phyloP scores from a whole-genome alignment of 2,329 filamentous ascomycete genomes.

The Stemphylium beticola region DNA sequence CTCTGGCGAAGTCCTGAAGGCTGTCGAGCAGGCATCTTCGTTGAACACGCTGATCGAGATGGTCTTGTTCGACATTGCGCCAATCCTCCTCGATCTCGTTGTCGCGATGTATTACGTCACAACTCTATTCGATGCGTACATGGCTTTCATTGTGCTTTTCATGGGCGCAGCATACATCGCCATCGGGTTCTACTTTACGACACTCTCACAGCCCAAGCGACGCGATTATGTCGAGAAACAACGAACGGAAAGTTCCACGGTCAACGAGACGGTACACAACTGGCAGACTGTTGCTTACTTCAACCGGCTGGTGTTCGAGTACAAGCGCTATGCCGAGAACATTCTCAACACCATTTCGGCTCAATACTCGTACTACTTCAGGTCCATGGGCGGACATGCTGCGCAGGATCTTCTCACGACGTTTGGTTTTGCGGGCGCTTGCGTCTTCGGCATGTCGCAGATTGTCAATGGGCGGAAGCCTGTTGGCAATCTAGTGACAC shows the following conservation, averaged over 20 bases:
- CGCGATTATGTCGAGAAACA: constrained; percentile 52
- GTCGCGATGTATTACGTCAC: constrained; percentile 68
- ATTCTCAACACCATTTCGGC: constrained; percentile 48
- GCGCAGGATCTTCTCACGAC: constrained; percentile 57
- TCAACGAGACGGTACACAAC: constrained; percentile 65
- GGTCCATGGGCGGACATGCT: constrained; percentile 43
- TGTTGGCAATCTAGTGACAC: constrained; percentile 67
- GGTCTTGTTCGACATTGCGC: constrained; percentile 64
- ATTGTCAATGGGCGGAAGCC: constrained; percentile 58
- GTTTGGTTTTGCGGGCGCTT: constrained; percentile 56
- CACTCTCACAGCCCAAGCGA: constrained; percentile 51
- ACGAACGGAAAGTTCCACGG: constrained; percentile 59
- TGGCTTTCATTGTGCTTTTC: constrained; percentile 49
- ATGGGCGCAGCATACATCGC: constrained; percentile 58
- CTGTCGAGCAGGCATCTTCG: constrained; percentile 67
- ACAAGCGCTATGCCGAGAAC: constrained; percentile 54
- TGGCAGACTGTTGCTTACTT: constrained; percentile 68
- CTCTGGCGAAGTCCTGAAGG: constrained; percentile 68
- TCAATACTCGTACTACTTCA: constrained; percentile 42
- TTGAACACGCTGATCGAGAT: constrained; percentile 66
- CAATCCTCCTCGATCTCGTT: constrained; percentile 67
- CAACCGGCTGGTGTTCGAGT: constrained; percentile 63
- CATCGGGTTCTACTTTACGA: constrained; percentile 54
- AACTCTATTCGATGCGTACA: constrained; percentile 65
- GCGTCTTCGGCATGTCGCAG: constrained; percentile 61